phyloP scores from a whole-genome alignment of 2,329 filamentous ascomycete genomes.

The Aspergillus oerlinghausenensis region DNA sequence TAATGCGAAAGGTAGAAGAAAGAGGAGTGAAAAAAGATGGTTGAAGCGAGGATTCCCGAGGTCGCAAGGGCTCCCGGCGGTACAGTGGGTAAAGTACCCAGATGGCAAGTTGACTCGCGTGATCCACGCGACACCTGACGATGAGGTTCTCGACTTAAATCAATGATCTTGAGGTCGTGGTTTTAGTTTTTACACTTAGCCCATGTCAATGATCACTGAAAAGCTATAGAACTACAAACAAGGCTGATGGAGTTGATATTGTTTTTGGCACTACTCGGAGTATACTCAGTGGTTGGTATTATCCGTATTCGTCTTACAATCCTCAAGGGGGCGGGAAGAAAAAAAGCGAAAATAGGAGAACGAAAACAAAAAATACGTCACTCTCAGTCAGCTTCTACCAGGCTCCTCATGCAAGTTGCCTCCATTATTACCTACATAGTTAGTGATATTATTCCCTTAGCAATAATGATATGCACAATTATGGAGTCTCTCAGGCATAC shows the following conservation, averaged over 20 bases:
- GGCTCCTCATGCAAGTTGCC: not conserved
- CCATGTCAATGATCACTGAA: not conserved
- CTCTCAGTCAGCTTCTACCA: not conserved
- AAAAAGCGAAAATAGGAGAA: constrained; percentile 10
- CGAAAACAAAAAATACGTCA: constrained; percentile 6
- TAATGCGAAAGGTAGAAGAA: constrained; percentile 3
- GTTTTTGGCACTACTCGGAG: not conserved
- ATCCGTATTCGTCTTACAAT: not conserved
- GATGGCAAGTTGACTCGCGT: not conserved
- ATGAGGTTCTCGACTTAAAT: not conserved
- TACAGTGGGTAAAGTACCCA: not conserved
- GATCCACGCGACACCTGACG: not conserved
- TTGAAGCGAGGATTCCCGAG: constrained; percentile 5
- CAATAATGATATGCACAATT: not conserved
- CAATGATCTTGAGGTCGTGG: not conserved
- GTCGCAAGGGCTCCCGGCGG: not conserved
- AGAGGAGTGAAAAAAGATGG: constrained; percentile 10
- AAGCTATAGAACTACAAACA: not conserved
- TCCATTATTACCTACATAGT: not conserved
- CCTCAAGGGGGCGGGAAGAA: constrained; percentile 7
- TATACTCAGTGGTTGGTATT: not conserved
- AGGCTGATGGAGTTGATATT: not conserved
- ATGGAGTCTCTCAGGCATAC: not conserved
- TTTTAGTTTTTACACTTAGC: not conserved
- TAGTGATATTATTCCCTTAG: not conserved